A percentile compares a stretch with the other conserved stretches of the same genome.
phyloP scores from a whole-genome alignment of 2,329 filamentous ascomycete species.

The Pezicula neosporulosa region DNA sequence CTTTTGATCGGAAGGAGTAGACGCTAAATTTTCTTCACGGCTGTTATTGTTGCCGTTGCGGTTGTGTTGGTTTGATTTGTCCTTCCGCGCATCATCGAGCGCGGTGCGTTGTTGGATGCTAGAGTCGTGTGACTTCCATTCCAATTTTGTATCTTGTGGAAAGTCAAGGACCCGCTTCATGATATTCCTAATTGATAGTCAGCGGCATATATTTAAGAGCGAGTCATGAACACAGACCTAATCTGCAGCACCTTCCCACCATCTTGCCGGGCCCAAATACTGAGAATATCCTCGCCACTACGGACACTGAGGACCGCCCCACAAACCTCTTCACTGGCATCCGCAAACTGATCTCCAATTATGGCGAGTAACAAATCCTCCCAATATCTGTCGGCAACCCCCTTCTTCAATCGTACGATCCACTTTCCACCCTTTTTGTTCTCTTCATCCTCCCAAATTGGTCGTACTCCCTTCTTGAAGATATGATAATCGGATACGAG shows the following conservation, averaged over 20 bases:
- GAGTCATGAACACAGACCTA: constrained; percentile 53
- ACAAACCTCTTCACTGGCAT: constrained; percentile 91
- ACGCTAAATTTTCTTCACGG: constrained; percentile 10
- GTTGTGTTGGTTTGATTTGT: constrained; percentile 60
- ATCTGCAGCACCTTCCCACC: constrained; percentile 95
- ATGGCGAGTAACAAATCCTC: constrained; percentile 89
- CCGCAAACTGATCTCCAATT: constrained; percentile 89
- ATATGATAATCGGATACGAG: constrained; percentile 97
- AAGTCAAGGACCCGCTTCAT: constrained; percentile 88
- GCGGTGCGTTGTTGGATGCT: constrained; percentile 90
- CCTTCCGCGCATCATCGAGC: constrained; percentile 87
- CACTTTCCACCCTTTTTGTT: constrained; percentile 97
- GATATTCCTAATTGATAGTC: constrained; percentile 64
- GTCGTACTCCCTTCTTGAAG: constrained; percentile 93
- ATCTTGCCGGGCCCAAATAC: constrained; percentile 94
- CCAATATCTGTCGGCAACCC: constrained; percentile 94
- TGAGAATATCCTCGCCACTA: constrained; percentile 94
- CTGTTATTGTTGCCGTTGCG: constrained; percentile 22
- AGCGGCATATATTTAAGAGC: constrained; percentile 10
- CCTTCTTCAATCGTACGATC: constrained; percentile 96
- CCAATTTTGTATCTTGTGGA: constrained; percentile 82
- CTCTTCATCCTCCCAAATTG: constrained; percentile 97
- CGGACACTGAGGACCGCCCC: constrained; percentile 91
- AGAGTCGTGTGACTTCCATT: constrained; percentile 95
- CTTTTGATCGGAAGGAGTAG: constrained; percentile 21